These are phyloP conservation scores for Pilobolus umbonatus DNA, from an alignment of 192 early-diverging fungal genomes.

Conservation along the genomic window DNA sequence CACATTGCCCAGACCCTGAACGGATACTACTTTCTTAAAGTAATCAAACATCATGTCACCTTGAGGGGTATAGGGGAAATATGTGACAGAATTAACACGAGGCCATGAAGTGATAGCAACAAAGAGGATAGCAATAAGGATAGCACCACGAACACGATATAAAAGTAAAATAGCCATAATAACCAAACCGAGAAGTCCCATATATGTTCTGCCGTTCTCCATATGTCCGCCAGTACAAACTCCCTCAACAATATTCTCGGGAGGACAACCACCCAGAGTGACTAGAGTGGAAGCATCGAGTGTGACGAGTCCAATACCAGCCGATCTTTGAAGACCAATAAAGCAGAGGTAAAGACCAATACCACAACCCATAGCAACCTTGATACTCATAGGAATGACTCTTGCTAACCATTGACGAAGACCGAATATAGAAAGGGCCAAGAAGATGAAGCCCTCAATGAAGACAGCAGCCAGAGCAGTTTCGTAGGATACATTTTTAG, in stretches of 20 bases:
- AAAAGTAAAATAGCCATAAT: constrained; percentile 60
- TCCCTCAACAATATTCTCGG: constrained; percentile 49
- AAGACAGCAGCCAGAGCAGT: constrained; percentile 73
- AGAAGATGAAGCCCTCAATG: constrained; percentile 78
- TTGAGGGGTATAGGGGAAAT: constrained; percentile 63
- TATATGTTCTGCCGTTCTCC: constrained; percentile 59
- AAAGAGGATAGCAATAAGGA: constrained; percentile 67
- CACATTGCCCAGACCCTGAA: constrained; percentile 57
- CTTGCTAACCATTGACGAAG: constrained; percentile 78
- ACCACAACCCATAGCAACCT: constrained; percentile 68
- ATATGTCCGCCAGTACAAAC: constrained; percentile 55
- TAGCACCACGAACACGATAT: constrained; percentile 65
- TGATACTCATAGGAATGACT: constrained; percentile 64
- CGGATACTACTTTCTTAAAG: constrained; percentile 67
- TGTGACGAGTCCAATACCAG: constrained; percentile 74
- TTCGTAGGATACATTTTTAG: constrained; percentile 66
- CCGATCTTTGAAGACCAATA: constrained; percentile 75
- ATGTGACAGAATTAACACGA: constrained; percentile 60
- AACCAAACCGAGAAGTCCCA: constrained; percentile 59
- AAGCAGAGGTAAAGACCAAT: constrained; percentile 78
- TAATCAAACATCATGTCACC: constrained; percentile 63
- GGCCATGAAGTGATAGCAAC: constrained; percentile 72
- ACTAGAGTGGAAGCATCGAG: constrained; percentile 62
- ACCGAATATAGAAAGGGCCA: constrained; percentile 68
- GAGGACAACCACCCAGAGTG: constrained; percentile 57